Conservation (phyloP, 202 grass and related monocot genomes). For the Bolboschoenoplectus hybrid region DNA sequence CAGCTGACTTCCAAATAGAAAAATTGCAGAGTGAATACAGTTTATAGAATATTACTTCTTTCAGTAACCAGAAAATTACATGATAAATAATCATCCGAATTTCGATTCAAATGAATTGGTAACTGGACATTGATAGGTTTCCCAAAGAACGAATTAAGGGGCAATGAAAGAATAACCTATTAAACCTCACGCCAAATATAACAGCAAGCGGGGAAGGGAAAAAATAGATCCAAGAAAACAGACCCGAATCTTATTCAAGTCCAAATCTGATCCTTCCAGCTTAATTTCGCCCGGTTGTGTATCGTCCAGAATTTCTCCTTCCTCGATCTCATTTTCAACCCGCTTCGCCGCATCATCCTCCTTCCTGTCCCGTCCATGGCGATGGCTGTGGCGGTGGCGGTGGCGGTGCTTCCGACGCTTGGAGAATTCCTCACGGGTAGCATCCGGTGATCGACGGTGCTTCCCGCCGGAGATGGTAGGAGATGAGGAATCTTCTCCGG, state of each 20-base stretch:
- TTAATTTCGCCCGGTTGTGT: conserved; percentile 36
- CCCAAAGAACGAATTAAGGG: conserved; percentile 1
- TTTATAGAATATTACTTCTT: conserved; percentile 5
- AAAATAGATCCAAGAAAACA: conserved; percentile 55
- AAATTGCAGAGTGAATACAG: background rate
- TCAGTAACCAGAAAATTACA: background rate
- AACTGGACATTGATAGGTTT: background rate
- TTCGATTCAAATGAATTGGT: background rate
- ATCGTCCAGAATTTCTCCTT: conserved; percentile 93
- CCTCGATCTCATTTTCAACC: conserved; percentile 69
- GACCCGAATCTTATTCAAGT: conserved; percentile 31
- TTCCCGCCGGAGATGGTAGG: conserved; percentile 45
- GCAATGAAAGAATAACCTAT: conserved; percentile 48
- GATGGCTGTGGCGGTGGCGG: conserved; percentile 30
- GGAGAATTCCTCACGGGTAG: conserved; percentile 41
- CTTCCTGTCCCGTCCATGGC: conserved; percentile 25
- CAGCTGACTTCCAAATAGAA: background rate
- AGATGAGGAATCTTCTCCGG: conserved; percentile 44
- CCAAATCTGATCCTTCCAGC: conserved; percentile 7
- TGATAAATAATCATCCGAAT: background rate
- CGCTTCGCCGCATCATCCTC: conserved; percentile 30
- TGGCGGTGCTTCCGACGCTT: conserved; percentile 75
- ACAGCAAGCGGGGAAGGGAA: conserved; percentile 19
- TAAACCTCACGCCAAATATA: conserved; percentile 27
- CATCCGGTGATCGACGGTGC: conserved; percentile 53